These are phyloP conservation scores for Coemansia furcata DNA, from an alignment of 192 early-diverging fungal species.

Conservation along the genomic window DNA sequence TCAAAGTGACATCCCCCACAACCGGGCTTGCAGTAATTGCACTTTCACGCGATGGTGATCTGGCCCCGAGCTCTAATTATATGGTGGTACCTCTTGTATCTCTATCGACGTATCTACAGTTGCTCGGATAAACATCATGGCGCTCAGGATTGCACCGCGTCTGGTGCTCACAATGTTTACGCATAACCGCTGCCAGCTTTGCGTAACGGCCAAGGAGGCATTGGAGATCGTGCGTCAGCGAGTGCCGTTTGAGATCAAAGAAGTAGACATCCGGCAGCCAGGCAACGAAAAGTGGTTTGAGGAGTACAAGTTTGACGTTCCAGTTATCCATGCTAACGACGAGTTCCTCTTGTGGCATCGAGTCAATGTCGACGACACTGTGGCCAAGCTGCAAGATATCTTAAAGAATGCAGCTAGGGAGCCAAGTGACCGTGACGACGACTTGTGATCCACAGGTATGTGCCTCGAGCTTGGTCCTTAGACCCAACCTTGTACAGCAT, in stretches of 20 bases:
- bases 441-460: neutral
- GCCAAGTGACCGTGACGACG: neutral
- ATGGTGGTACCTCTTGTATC: neutral
- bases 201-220: conserved; percentile 47
- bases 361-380: conserved; percentile 34
- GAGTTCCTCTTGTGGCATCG: conserved; percentile 50
- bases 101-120: neutral
- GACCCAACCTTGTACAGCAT: neutral
- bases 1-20: neutral
- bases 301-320: conserved; percentile 52
- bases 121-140: neutral
- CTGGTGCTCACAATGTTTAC: conserved; percentile 51
- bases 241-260: conserved; percentile 40
- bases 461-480: too few species aligned
- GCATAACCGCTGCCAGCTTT: conserved; percentile 48
- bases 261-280: conserved; percentile 44
- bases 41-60: neutral
- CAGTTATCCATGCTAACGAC: conserved; percentile 44
- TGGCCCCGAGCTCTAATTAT: neutral
- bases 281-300: conserved; percentile 49
- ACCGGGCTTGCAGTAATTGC: neutral
- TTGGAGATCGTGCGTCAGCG: conserved; percentile 33
- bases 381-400: conserved; percentile 32
- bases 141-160: conserved; percentile 12
- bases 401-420: neutral